A percentile compares a stretch with the other conserved stretches of the same genome.
phyloP scores from a whole-genome alignment of 169 alveolate species.

The Plasmodium yoelii region DNA sequence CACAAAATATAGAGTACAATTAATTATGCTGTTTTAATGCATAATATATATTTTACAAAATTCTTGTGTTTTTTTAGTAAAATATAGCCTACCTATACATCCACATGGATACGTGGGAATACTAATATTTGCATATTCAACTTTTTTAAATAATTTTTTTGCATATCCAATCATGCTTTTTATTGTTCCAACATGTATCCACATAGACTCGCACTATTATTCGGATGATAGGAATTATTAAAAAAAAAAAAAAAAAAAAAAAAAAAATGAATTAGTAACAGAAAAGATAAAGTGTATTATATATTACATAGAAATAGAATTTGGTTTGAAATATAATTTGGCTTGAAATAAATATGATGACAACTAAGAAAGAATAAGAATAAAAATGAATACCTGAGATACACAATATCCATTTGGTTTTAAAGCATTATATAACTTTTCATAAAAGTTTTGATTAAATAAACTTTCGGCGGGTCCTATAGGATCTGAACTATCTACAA shows the following conservation, averaged over 20 bases:
- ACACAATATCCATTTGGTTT: constrained; percentile 43
- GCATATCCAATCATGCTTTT: constrained; percentile 65
- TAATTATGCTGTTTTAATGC: too few relatives aligned
- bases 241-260: background rate
- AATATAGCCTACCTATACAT: constrained; percentile 36
- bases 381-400: constrained; percentile 12
- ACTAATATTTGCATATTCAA: constrained; percentile 73
- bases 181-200: constrained; percentile 73
- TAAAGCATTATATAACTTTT: constrained; percentile 66
- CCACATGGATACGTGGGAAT: constrained; percentile 78
- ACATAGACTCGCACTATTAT: constrained; percentile 66
- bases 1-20: too few relatives aligned
- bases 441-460: constrained; percentile 82
- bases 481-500: constrained; percentile 86
- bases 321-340: background rate
- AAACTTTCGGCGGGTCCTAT: constrained; percentile 84
- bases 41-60: too few relatives aligned
- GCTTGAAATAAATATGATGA: background rate
- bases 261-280: background rate
- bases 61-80: too few relatives aligned
- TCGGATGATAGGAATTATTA: background rate
- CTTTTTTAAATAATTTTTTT: constrained; percentile 59
- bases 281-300: background rate
- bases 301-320: background rate
- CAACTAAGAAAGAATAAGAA: background rate